Percentiles rank a stretch among this genome's conserved stretches.
phyloP scores from a whole-genome alignment of 441 rosid species.

The Dalechampia spathulata region DNA sequence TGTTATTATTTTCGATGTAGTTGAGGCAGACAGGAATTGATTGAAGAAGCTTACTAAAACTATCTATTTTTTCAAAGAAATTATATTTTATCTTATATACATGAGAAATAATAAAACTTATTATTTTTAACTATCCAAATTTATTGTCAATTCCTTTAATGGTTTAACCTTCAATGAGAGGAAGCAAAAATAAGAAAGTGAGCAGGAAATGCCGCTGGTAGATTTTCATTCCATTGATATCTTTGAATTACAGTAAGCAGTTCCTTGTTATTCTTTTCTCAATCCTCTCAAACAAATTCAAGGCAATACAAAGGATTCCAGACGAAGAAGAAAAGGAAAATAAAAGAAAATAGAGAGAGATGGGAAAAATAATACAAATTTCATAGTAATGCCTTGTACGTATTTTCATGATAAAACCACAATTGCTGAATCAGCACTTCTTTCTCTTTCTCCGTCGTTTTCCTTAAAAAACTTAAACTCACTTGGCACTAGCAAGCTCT shows the following conservation, averaged over 20 bases:
- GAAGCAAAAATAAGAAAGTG: too few species aligned
- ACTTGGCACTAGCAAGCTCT: conserved; percentile 79
- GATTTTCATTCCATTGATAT: conserved; percentile 19
- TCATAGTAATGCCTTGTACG: conserved; percentile 13
- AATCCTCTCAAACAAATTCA: conserved; percentile 13
- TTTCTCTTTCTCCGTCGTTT: neutral
- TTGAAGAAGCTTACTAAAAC: too few species aligned
- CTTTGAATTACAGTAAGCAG: conserved; percentile 1
- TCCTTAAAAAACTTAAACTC: conserved; percentile 20
- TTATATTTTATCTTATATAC: too few species aligned
- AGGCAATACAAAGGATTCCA: conserved; percentile 4
- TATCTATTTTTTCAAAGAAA: too few species aligned
- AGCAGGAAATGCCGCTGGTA: neutral
- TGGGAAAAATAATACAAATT: neutral
- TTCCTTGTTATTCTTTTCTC: neutral
- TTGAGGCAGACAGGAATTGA: too few species aligned
- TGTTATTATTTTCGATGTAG: neutral
- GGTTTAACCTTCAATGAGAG: too few species aligned
- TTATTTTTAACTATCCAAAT: too few species aligned
- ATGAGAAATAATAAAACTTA: too few species aligned
- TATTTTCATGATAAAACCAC: conserved; percentile 9
- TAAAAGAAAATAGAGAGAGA: neutral
- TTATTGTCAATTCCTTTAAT: too few species aligned
- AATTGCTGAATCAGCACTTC: conserved; percentile 19
- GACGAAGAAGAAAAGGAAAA: too few species aligned